phyloP scores from a whole-genome alignment of 208 protist species.

The Vickermania spadyakhi region DNA sequence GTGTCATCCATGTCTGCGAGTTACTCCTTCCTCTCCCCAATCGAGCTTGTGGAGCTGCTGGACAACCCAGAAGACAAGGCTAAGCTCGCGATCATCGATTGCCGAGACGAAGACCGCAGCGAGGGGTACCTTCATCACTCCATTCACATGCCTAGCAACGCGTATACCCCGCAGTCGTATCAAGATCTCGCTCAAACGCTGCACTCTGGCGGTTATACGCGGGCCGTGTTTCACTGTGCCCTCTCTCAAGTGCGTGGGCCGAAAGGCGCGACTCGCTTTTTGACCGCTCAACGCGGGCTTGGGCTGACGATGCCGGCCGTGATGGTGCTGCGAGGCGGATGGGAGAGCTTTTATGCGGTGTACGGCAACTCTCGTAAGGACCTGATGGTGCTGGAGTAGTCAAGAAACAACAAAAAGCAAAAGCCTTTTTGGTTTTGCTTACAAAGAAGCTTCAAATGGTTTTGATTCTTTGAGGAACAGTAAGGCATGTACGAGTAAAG shows the following conservation, averaged over 20 bases:
- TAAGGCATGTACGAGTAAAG: too few species aligned
- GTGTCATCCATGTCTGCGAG: too few species aligned
- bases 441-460: too few species aligned
- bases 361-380: slow-evolving; percentile 37
- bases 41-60: slow-evolving; percentile 51
- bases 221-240: slow-evolving; percentile 66
- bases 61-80: slow-evolving; percentile 16
- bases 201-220: slow-evolving; percentile 15
- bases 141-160: slow-evolving; percentile 30
- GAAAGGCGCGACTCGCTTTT: slow-evolving; percentile 42
- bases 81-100: slow-evolving; percentile 52
- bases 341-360: slow-evolving; percentile 38
- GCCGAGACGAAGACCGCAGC: slow-evolving; percentile 53
- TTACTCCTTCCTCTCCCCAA: slow-evolving; percentile 46
- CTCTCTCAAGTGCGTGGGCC: slow-evolving; percentile 70
- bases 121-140: slow-evolving; percentile 51
- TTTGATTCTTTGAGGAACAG: too few species aligned
- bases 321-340: slow-evolving; percentile 62
- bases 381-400: slow-evolving; percentile 45
- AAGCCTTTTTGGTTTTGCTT: too few species aligned
- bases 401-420: too few species aligned
- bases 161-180: slow-evolving; percentile 20
- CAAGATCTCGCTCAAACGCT: slow-evolving; percentile 25
- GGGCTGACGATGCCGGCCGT: slow-evolving; percentile 28
- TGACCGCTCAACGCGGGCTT: slow-evolving; percentile 18